Base-by-base conservation (phyloP, 768 basidiomycete genomes). In the Phaffia australis region DNA sequence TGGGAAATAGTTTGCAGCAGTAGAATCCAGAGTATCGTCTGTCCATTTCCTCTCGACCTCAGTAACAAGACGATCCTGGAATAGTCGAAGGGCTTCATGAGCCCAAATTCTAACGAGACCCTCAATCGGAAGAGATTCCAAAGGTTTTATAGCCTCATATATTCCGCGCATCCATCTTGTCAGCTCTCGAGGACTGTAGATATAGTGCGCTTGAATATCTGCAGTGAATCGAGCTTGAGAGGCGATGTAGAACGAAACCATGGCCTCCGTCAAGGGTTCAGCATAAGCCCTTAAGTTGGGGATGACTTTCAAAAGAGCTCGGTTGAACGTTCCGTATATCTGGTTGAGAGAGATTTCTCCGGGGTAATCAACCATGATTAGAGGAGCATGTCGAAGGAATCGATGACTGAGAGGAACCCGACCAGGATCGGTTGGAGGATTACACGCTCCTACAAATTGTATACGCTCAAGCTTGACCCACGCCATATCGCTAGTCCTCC, bases 391-490 rank as follows among this genome's bases (percentile, higher is more conserved):
- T 14, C 95, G 88, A 56, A 99, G 81, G 85, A 99, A 99, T 66
- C 95, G 86, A 75, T 95, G 92, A 68, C 85, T 93, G 67, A 99
- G 85, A 42, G 94, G 93, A n/a, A 98, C 93, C 76, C 95, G 91
- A 66, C 95, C 95, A 56, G 95, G 93, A 78, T 99, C 95, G 21
- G 95, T 98, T 3, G 95, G 95, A 29, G 95, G 95, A 75, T 99
- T 99, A 77, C 95, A 99, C 60, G 95, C 95, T 58, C 95, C 95
- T 55, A 99, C 95, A 74, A 99, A 98, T 76, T 99, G 95, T 69
- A 99, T 97, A n/a, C 95, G 85, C 76, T 98, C 95, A 61, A 99
- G 81, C 73, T 86, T 89, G 71, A 99, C 92, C 93, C 94, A 99
- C 18, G 92, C 83, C 84, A 92, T 88, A 77, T 99, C 95, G 19